Percentiles rank a stretch among this genome's conserved stretches.
These are phyloP conservation scores for Phytophthora megakarya DNA, from an alignment of 352 stramenopile species.

Conservation along the genomic window DNA sequence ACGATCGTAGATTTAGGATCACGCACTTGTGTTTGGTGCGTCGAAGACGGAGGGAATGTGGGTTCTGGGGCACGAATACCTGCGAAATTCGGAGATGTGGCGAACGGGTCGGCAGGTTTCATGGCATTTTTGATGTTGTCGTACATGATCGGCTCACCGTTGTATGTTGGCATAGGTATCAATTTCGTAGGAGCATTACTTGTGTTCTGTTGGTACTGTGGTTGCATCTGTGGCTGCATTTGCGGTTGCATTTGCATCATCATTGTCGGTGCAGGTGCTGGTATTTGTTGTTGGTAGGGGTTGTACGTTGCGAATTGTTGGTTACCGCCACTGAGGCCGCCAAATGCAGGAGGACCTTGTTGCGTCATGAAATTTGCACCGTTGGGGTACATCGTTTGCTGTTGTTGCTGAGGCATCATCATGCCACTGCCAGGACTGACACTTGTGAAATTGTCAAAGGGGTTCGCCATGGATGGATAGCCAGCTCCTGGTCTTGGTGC, in stretches of 20 bases:
- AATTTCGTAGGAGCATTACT: conserved; percentile 22
- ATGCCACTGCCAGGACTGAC: conserved; percentile 23
- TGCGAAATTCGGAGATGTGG: conserved; percentile 33
- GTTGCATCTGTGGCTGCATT: conserved; percentile 24
- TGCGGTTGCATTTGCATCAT: conserved; percentile 20
- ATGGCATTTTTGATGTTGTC: conserved; percentile 71
- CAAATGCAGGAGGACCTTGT: conserved; percentile 49
- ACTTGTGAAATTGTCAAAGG: conserved; percentile 42
- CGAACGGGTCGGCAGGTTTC: conserved; percentile 56
- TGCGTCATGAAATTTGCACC: conserved; percentile 73
- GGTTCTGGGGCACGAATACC: conserved; percentile 35
- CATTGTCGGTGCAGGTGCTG: conserved; percentile 8
- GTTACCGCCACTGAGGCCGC: conserved; percentile 36
- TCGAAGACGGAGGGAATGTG: conserved; percentile 30
- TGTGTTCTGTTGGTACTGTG: conserved; percentile 34
- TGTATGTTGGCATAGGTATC: conserved; percentile 43
- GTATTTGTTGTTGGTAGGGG: conserved; percentile 37
- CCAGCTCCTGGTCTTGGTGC: conserved; percentile 18
- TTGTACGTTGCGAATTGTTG: conserved; percentile 41
- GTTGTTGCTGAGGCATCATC: conserved; percentile 41
- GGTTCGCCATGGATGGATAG: conserved; percentile 32
- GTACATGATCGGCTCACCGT: conserved; percentile 57
- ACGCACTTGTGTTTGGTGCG: conserved; percentile 10
- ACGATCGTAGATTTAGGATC: conserved; percentile 55
- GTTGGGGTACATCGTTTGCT: conserved; percentile 41